Evolutionary conservation across 129 eudicot genomes (phyloP).

Genomic region (Tagetes patula): DNA sequence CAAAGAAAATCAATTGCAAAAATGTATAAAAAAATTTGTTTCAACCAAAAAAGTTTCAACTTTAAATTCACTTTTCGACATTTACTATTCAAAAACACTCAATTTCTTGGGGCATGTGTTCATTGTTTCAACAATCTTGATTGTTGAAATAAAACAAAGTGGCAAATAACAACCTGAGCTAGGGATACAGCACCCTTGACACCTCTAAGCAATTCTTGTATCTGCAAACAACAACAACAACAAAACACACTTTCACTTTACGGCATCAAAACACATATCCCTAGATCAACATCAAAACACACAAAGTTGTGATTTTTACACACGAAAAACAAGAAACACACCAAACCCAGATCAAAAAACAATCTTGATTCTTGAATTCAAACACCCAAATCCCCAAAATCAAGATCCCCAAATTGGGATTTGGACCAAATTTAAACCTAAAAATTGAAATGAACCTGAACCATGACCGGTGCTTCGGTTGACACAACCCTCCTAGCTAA

Average conservation of each 20-base stretch:
- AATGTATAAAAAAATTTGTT: background rate
- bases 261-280: slow-evolving; percentile 13
- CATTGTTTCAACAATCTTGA: background rate
- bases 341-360: slow-evolving; percentile 27
- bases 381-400: slow-evolving; percentile 18
- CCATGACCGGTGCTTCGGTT: slow-evolving; percentile 90
- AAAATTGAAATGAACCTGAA: slow-evolving; percentile 57
- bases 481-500: slow-evolving; percentile 73
- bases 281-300: background rate
- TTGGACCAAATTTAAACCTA: slow-evolving; percentile 25
- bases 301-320: slow-evolving; percentile 7
- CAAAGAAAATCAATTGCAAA: slow-evolving; percentile 17
- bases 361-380: slow-evolving; percentile 13
- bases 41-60: background rate
- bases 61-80: background rate
- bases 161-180: slow-evolving; percentile 82
- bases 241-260: background rate
- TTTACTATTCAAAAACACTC: background rate
- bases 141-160: slow-evolving; percentile 3
- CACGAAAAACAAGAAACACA: slow-evolving; percentile 14
- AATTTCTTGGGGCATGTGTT: background rate
- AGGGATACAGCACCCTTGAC: slow-evolving; percentile 70
- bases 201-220: slow-evolving; percentile 77
- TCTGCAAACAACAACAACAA: slow-evolving; percentile 49
- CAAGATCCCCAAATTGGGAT: slow-evolving; percentile 22